phyloP scores from a whole-genome alignment of 345 rosid species.

The Syzygium jambos region DNA sequence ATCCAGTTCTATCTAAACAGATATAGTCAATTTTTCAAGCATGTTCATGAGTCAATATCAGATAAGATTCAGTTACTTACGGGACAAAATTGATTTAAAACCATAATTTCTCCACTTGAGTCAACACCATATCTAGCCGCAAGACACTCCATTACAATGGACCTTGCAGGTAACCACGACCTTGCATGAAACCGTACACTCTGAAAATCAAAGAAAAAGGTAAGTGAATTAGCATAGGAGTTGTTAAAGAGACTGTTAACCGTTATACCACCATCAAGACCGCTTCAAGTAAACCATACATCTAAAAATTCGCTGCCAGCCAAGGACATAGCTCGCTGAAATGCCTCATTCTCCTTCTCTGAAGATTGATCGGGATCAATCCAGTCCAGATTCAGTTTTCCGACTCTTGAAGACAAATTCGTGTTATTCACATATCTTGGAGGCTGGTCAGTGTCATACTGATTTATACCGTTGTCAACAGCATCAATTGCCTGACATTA shows the following conservation, averaged over 20 bases:
- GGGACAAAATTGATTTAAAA: conserved; percentile 55
- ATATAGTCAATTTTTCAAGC: neutral
- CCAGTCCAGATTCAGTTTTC: conserved; percentile 88
- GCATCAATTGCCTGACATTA: neutral
- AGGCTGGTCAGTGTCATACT: conserved; percentile 71
- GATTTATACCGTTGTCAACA: neutral
- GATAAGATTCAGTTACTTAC: conserved; percentile 32
- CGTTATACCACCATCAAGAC: neutral
- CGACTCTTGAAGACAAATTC: conserved; percentile 75
- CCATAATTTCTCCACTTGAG: conserved; percentile 85
- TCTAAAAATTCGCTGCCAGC: conserved; percentile 81
- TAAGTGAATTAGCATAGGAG: neutral
- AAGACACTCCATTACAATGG: conserved; percentile 73
- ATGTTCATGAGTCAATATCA: neutral
- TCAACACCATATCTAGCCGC: conserved; percentile 49
- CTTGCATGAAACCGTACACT: conserved; percentile 56
- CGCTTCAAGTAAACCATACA: conserved; percentile 23
- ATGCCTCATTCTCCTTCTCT: conserved; percentile 84
- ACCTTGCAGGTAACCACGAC: conserved; percentile 89
- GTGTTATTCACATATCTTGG: conserved; percentile 87
- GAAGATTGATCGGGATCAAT: conserved; percentile 81
- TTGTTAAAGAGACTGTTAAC: neutral
- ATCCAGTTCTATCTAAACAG: neutral
- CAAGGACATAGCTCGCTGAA: conserved; percentile 64
- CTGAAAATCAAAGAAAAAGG: conserved; percentile 25